Conservation (phyloP, 2,329 filamentous ascomycete species). For the Cryphonectria radicalis region DNA sequence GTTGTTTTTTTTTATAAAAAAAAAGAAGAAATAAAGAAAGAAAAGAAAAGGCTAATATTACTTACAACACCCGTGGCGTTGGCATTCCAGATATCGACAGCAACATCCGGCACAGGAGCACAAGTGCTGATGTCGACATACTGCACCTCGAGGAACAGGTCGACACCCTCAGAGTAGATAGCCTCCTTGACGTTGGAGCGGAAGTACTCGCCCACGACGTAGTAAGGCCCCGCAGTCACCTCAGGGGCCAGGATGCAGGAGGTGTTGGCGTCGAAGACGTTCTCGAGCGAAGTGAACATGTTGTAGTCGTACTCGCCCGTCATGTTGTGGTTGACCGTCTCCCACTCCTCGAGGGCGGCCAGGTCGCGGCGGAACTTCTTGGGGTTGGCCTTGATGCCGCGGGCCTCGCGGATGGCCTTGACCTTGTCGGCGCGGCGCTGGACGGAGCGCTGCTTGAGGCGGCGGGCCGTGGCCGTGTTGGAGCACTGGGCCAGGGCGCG, state of each 20-base stretch:
- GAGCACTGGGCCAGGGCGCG: slow-evolving; percentile 47
- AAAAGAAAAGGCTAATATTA: slow-evolving; percentile 25
- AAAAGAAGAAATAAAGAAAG: slow-evolving; percentile 27
- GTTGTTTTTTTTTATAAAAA: too few species aligned
- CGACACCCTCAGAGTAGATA: slow-evolving; percentile 44
- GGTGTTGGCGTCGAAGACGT: slow-evolving; percentile 41
- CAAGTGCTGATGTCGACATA: slow-evolving; percentile 45
- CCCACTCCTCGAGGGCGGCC: slow-evolving; percentile 40
- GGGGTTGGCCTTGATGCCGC: slow-evolving; percentile 37
- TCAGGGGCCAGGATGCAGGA: slow-evolving; percentile 43
- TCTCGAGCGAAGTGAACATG: slow-evolving; percentile 41
- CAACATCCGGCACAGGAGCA: slow-evolving; percentile 45
- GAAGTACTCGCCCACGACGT: slow-evolving; percentile 50
- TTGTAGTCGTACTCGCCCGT: slow-evolving; percentile 35
- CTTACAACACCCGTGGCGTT: slow-evolving; percentile 43
- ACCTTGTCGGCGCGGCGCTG: slow-evolving; percentile 46
- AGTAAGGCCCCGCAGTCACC: slow-evolving; percentile 41
- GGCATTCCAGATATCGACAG: slow-evolving; percentile 51
- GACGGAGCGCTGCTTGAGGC: slow-evolving; percentile 45
- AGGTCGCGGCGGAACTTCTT: slow-evolving; percentile 41
- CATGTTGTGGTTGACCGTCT: slow-evolving; percentile 42
- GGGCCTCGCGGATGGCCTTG: slow-evolving; percentile 44
- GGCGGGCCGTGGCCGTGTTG: slow-evolving; percentile 43
- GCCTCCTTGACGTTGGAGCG: slow-evolving; percentile 49
- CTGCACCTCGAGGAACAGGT: slow-evolving; percentile 45